Percentiles rank a stretch among this genome's conserved stretches.
Conservation (phyloP, 768 basidiomycete species). For the button mushroom (Agaricus bisporus) region DNA sequence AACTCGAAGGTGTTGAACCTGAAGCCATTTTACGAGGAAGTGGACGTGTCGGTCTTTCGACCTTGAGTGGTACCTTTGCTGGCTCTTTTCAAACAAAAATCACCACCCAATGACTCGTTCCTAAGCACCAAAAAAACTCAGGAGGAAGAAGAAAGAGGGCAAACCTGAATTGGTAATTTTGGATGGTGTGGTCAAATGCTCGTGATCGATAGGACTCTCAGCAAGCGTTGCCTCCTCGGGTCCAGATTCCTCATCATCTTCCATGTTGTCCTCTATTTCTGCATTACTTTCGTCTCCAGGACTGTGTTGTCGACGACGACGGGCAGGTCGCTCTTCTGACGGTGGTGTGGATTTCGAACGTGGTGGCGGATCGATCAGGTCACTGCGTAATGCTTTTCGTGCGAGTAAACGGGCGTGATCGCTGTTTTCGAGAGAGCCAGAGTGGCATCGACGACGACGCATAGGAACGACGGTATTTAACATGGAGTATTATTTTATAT, state of each 20-base stretch:
- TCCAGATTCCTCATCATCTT: constrained; percentile 8
- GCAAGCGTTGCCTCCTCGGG: constrained; percentile 12
- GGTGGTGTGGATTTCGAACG: constrained; percentile 68
- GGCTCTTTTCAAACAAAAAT: neutral
- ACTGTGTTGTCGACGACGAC: constrained; percentile 39
- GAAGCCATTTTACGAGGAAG: constrained; percentile 53
- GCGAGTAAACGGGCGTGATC: constrained; percentile 16
- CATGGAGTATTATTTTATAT: neutral
- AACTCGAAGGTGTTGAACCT: constrained; percentile 20
- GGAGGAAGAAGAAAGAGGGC: constrained; percentile 11
- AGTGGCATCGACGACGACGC: constrained; percentile 62
- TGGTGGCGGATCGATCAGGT: constrained; percentile 43
- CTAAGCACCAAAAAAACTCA: too few relatives aligned
- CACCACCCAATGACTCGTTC: too few relatives aligned
- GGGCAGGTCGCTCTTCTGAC: constrained; percentile 45
- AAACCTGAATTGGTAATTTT: constrained; percentile 17
- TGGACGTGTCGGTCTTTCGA: constrained; percentile 56
- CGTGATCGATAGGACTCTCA: constrained; percentile 14
- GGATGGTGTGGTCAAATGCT: constrained; percentile 9
- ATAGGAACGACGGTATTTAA: constrained; percentile 25
- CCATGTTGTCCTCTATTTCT: constrained; percentile 18
- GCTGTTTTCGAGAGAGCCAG: constrained; percentile 42
- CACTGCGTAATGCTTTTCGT: neutral
- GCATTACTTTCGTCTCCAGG: constrained; percentile 26
- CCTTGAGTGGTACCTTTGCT: constrained; percentile 5